Base-by-base conservation (phyloP, 2,329 filamentous ascomycete species). In the Fusarium camptoceras region DNA sequence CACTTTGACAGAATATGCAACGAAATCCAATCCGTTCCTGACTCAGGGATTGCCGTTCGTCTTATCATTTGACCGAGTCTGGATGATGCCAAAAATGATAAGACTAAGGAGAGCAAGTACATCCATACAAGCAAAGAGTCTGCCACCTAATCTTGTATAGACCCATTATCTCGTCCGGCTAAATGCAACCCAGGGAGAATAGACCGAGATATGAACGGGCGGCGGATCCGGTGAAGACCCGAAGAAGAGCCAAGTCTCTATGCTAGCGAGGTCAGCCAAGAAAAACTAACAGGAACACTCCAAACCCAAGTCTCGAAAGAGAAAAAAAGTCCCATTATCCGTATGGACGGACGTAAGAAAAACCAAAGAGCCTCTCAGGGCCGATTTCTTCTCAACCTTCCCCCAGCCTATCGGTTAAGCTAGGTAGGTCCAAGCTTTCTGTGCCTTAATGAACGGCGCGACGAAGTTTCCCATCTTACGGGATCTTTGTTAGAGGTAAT, bases 181-280 rank as follows among this genome's bases (percentile, higher is more conserved):
- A 74, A 74, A 74, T 74, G 59, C 43, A 73, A 61, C 49, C 50
- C 46, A 60, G 68, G 53, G 31, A 59, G 64, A 58, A 70, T 67
- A 62, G 67, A 59, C 72, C 72, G 70, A 74, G 67, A 74, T 73
- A 74, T 70, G 57, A 55, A 74, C 67, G 67, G 64, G 72, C 65
- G 72, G 66, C 72, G 70, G 72, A 71, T 55, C 67, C 63, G 59
- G 67, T 55, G 50, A 72, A 66, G 64, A 62, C 25, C 55, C 58
- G 59, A 57, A 68, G 67, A 48, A 71, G 57, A 57, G 48, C 60
- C 44, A 63, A 66, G 51, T 60, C 43, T 34, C 51, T 24, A 43
- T 25, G 41, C 41, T 43, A 50, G 48, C 48, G 30, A 58, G 57
- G 64, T 47, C 41, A 57, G 62, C 46, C 46, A 70, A 66, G 49